phyloP scores from a whole-genome alignment of 805 yeast genomes.

The Priceomyces castillae region DNA sequence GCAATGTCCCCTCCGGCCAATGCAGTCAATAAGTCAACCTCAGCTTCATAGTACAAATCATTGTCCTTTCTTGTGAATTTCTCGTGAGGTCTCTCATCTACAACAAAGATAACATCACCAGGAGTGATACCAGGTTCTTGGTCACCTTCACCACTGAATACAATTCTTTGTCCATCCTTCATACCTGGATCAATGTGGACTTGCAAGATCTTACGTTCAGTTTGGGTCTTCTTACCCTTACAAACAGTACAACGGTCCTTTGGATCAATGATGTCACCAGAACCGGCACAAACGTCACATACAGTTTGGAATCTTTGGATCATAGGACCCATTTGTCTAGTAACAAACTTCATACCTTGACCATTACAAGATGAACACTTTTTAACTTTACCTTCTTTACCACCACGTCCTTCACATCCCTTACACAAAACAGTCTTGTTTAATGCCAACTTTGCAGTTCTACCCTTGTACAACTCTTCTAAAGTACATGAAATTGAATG shows the following conservation, averaged over 20 bases:
- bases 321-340: constrained; percentile 99
- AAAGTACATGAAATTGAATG: constrained; percentile 82
- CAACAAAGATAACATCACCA: constrained; percentile 92
- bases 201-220: constrained; percentile 89
- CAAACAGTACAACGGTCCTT: constrained; percentile 87
- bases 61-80: constrained; percentile 84
- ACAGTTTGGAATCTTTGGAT: constrained; percentile 95
- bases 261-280: constrained; percentile 83
- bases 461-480: constrained; percentile 93
- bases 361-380: constrained; percentile 88
- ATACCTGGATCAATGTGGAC: constrained; percentile 97
- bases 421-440: constrained; percentile 89
- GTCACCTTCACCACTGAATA: constrained; percentile 94
- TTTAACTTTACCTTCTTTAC: constrained; percentile 86
- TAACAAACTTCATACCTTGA: constrained; percentile 83
- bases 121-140: constrained; percentile 93
- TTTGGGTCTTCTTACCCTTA: constrained; percentile 81
- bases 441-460: constrained; percentile 88
- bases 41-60: constrained; percentile 80
- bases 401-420: constrained; percentile 93
- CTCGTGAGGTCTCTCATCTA: constrained; percentile 86
- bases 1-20: constrained; percentile 93
- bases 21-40: constrained; percentile 89
- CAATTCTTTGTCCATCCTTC: constrained; percentile 89
- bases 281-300: constrained; percentile 90